These are phyloP conservation scores for Tetradesmus lagerheimii DNA, from an alignment of 139 green algal species.

Conservation along the genomic window DNA sequence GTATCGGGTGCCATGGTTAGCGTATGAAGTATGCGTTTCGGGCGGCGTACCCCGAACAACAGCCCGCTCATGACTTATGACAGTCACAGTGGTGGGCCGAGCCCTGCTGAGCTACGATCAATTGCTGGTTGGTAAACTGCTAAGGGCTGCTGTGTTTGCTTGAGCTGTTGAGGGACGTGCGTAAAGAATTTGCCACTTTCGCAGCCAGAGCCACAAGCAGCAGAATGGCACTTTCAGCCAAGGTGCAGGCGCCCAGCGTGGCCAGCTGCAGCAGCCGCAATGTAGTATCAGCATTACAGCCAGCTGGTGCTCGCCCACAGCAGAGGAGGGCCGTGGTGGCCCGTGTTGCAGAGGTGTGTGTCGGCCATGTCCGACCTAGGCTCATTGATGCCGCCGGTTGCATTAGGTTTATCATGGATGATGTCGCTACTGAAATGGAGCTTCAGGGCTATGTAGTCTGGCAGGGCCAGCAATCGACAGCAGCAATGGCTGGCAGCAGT, in stretches of 20 bases:
- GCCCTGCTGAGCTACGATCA: background rate
- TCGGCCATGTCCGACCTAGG: constrained; percentile 4
- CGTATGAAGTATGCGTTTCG: background rate
- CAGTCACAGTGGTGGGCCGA: background rate
- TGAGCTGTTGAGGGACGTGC: background rate
- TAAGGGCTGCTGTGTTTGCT: background rate
- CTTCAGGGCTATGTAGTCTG: background rate
- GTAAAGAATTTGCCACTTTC: background rate
- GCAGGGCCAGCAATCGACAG: background rate
- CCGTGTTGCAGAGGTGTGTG: constrained; percentile 44
- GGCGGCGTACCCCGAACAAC: background rate
- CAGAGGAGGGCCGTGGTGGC: constrained; percentile 21
- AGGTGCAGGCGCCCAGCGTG: constrained; percentile 29
- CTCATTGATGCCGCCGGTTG: background rate
- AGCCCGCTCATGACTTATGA: background rate
- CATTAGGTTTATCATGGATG: background rate
- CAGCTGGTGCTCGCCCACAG: background rate
- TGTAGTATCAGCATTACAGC: background rate
- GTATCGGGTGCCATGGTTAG: too few relatives aligned
- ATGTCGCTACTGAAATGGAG: background rate
- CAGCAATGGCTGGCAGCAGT: background rate
- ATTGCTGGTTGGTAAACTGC: background rate
- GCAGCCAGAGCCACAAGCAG: constrained; percentile 12
- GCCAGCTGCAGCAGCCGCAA: constrained; percentile 41
- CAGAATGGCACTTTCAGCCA: constrained; percentile 42